Evolutionary conservation across 768 basidiomycete species (phyloP).

Genomic region (Rhodotorula paludigena): DNA sequence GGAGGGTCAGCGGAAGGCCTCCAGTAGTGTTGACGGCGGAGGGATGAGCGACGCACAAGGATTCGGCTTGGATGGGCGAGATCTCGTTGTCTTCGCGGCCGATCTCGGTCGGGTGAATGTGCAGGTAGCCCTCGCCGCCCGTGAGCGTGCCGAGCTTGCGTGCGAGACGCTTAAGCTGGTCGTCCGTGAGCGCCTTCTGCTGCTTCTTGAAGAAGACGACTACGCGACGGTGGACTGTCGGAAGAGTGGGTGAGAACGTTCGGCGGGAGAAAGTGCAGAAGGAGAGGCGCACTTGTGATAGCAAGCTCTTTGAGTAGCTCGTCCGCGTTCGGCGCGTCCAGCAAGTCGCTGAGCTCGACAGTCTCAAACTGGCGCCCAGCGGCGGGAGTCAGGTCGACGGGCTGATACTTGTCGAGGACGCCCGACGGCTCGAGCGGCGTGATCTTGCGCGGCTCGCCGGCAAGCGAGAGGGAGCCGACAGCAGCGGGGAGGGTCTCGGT

Average conservation of each 20-base stretch:
- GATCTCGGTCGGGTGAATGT: slow-evolving; percentile 2
- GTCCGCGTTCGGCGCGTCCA: slow-evolving; percentile 54
- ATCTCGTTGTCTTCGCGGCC: slow-evolving; percentile 51
- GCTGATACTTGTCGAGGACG: slow-evolving; percentile 39
- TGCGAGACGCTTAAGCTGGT: slow-evolving; percentile 6
- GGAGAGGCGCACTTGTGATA: slow-evolving; percentile 48
- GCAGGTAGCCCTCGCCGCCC: slow-evolving; percentile 36
- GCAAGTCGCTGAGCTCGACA: slow-evolving; percentile 54
- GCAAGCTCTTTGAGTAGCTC: slow-evolving; percentile 58
- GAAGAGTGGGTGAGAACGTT: slow-evolving; percentile 53
- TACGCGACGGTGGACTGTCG: slow-evolving; percentile 54
- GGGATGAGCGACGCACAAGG: neutral
- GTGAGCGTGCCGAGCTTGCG: neutral
- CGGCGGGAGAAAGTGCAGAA: slow-evolving; percentile 49
- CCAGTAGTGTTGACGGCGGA: too few species aligned
- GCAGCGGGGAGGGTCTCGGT: neutral
- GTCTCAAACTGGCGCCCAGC: slow-evolving; percentile 55
- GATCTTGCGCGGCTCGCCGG: neutral
- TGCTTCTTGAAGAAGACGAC: slow-evolving; percentile 20
- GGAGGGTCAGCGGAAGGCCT: too few species aligned
- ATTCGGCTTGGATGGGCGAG: slow-evolving; percentile 51
- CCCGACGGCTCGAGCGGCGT: slow-evolving; percentile 41
- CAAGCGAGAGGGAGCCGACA: neutral
- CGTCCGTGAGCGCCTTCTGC: neutral
- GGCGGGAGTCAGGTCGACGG: slow-evolving; percentile 52